Evolutionary conservation across 1,284 basidiomycete genomes (phyloP), one percentile per base, ranked within the genome.

Genomic region (Apiotrichum porosum): DNA sequence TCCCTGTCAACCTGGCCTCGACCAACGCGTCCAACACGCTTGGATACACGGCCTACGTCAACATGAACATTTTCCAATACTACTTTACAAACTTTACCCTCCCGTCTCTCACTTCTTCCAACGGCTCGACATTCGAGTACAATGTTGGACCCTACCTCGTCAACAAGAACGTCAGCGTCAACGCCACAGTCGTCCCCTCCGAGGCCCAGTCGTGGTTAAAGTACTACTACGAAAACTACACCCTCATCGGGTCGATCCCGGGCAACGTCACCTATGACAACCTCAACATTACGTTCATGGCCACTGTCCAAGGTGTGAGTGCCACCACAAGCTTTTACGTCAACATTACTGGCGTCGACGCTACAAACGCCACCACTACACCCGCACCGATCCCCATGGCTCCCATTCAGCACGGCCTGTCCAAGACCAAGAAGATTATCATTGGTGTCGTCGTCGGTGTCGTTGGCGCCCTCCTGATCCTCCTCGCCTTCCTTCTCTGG

Each of bases 71-170:
- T 44, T 58, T 60, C 2, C 73, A 75, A 0, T 75, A 72, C 45
- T 63, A 72, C 15, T 77, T 80, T 60, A 75, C 70, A 37, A 49
- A 63, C 9, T 60, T 68, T 44, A 40, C 49, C 2, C 60, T 79
- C 1, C 75, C 77, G 2, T 65, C 63, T 42, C 47, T 60, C 37
- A 69, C 68, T 15, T 63, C 71, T 43, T 56, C 57, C 5, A 65
- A 69, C 2, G 68, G 68, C 9, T 34, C 58, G 24, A 37, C 40
- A 10, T 67, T 69, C 58, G 31, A 51, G 3, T 71, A 65, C 49
- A 56, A 65, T 37, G 33, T 75, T 17, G 32, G 51, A 6, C 47
- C 54, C 5, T 73, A 67, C 54, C 47, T 73, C n/a, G 44, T 51
- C 39, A 65, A 61, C 54, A 49, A 44, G 41, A 60, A 57, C 9